phyloP scores from a whole-genome alignment of 495 filamentous ascomycete species.

The Letharia columbiana region DNA sequence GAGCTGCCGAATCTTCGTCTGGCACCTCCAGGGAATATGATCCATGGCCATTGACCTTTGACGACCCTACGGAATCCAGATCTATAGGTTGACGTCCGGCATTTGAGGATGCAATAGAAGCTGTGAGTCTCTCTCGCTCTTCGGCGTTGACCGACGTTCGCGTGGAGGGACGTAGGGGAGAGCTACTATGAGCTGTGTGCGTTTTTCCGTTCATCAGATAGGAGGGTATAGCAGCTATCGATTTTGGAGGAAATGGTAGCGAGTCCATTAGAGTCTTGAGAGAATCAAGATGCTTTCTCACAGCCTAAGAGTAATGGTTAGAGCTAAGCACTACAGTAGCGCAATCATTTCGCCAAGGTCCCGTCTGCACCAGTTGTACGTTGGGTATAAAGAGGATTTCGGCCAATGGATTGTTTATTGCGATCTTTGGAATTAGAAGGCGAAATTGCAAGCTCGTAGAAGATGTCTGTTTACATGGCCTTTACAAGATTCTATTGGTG shows the following conservation, averaged over 20 bases:
- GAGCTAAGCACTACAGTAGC: background rate
- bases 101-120: slow-evolving; percentile 46
- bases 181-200: slow-evolving; percentile 27
- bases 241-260: slow-evolving; percentile 35
- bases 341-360: background rate
- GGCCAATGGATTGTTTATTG: background rate
- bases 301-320: background rate
- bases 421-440: background rate
- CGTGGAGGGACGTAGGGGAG: slow-evolving; percentile 19
- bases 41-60: background rate
- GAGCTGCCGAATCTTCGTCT: background rate
- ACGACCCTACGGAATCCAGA: slow-evolving; percentile 28
- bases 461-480: background rate
- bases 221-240: slow-evolving; percentile 40
- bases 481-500: background rate
- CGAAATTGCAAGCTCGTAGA: background rate
- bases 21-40: no score
- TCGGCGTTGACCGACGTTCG: slow-evolving; percentile 34
- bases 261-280: slow-evolving; percentile 15
- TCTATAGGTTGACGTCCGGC: slow-evolving; percentile 36
- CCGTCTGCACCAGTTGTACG: no score
- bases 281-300: background rate
- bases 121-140: slow-evolving; percentile 44
- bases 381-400: background rate
- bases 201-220: slow-evolving; percentile 39